A percentile compares a stretch with the other conserved stretches of the same genome.
These are phyloP conservation scores for Pythium phragmitis DNA, from an alignment of 352 stramenopile species.

Conservation along the genomic window DNA sequence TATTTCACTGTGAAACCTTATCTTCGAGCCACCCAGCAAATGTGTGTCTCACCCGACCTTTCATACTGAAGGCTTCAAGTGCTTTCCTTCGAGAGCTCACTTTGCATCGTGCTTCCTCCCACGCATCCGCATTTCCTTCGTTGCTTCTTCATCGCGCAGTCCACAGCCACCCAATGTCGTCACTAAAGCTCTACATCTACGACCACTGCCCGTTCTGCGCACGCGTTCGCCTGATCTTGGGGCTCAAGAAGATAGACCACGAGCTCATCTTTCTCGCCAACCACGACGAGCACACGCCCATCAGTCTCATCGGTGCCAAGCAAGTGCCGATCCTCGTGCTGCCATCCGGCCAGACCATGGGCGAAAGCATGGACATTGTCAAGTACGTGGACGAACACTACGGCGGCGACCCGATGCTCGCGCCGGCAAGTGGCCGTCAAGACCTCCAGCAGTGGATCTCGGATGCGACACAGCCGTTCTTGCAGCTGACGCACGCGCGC, in stretches of 20 bases:
- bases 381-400: conserved; percentile 41
- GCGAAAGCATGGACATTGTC: conserved; percentile 50
- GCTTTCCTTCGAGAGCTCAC: too few relatives aligned
- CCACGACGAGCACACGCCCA: conserved; percentile 46
- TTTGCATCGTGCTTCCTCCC: too few relatives aligned
- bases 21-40: too few relatives aligned
- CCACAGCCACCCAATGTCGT: too few relatives aligned
- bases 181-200: conserved; percentile 54
- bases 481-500: conserved; percentile 40
- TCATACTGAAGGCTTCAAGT: too few relatives aligned
- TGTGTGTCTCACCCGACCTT: too few relatives aligned
- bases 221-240: conserved; percentile 49
- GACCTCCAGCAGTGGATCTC: conserved; percentile 48
- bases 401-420: conserved; percentile 30
- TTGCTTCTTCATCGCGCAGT: too few relatives aligned
- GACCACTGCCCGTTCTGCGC: conserved; percentile 60
- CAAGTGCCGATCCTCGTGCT: conserved; percentile 32
- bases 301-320: conserved; percentile 35
- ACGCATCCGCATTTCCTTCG: too few relatives aligned
- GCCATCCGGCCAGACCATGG: conserved; percentile 30
- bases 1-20: too few relatives aligned
- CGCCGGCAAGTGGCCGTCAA: conserved; percentile 27
- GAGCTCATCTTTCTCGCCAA: conserved; percentile 42
- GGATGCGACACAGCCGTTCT: conserved; percentile 28
- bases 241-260: conserved; percentile 42